Conservation (phyloP, 1,284 basidiomycete species). For the Moniliophthora roreri region DNA sequence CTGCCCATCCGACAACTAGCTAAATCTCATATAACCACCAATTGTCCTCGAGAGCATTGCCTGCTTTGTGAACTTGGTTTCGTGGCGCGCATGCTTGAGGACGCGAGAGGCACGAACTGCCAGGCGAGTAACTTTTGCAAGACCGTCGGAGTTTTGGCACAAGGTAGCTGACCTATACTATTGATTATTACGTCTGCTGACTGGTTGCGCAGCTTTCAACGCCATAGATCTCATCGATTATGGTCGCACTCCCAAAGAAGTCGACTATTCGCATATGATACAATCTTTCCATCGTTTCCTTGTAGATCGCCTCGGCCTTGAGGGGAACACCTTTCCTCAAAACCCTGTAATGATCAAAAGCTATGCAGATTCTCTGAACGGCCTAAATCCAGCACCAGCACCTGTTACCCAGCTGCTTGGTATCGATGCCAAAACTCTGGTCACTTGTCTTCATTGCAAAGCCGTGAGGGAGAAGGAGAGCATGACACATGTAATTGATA, state of each 20-base stretch:
- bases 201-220: conserved; percentile 51
- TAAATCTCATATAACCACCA: conserved; percentile 88
- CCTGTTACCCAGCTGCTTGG: conserved; percentile 84
- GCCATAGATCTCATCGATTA: conserved; percentile 91
- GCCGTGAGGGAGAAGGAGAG: conserved; percentile 70
- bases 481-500: conserved; percentile 81
- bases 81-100: conserved; percentile 92
- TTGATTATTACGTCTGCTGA: background rate
- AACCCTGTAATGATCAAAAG: conserved; percentile 55
- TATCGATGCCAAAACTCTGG: conserved; percentile 72
- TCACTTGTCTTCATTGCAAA: conserved; percentile 78
- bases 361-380: conserved; percentile 23
- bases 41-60: conserved; percentile 89
- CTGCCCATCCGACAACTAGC: conserved; percentile 79
- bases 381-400: conserved; percentile 43
- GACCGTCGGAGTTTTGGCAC: conserved; percentile 79
- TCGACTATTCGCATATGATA: conserved; percentile 86
- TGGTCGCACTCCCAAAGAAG: conserved; percentile 68
- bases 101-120: conserved; percentile 92
- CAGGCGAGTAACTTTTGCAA: conserved; percentile 97
- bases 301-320: conserved; percentile 74
- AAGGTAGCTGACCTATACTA: conserved; percentile 50
- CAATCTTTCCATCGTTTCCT: conserved; percentile 96
- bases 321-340: conserved; percentile 63
- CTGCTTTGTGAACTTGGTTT: conserved; percentile 96